Evolutionary conservation across 352 stramenopile species (phyloP), one percentile per base, ranked within the genome.

Genomic region (Pythium chondricola): DNA sequence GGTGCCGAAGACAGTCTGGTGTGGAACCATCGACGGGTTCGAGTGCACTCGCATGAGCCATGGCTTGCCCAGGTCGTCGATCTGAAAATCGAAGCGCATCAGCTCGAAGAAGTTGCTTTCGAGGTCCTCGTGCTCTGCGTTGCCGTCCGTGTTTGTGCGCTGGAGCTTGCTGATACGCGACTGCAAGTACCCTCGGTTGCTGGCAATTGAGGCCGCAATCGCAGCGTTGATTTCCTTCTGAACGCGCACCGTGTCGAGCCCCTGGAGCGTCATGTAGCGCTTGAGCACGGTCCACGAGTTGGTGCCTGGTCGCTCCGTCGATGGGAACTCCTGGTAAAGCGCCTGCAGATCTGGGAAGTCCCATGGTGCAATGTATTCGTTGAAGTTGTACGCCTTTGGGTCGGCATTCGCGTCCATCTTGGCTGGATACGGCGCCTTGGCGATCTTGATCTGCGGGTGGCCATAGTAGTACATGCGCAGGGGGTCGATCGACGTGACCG

Each of bases 1-100:
- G 4, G 75, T 83, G 35, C 67, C 76, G 39, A 89, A 66, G 1
- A 69, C 52, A 25, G 77, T 80, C 43, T 69, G 53, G 14, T 65
- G 60, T 0, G 71, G 63, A 10, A 61, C 52, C 35, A 91, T 70
- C 17, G 70, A 85, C 33, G 82, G 82, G 40, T 87, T 83, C 20
- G 73, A 74, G 43, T 74, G 64, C 13, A 84, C 65, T 37, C 98
- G 87, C 50, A 97, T 93, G 26, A 99, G 78, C 78, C 87, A 97
- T n/a, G 95, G 93, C 53, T 97, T 97, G 14, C 95, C 74, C 24
- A 65, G 74, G 59, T 88, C 70, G 52, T 98, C 94, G 20, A 99
- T 63, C 67, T 98, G 91, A 40, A 99, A 92, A 54, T 99, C 94
- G 52, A 98, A 89, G 20, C 91, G 95, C 47, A 96, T 83, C 16